A percentile compares a stretch with the other conserved stretches of the same genome.
Conservation (phyloP, 148 eudicot genomes). For the Mesembryanthemum crystallinum region DNA sequence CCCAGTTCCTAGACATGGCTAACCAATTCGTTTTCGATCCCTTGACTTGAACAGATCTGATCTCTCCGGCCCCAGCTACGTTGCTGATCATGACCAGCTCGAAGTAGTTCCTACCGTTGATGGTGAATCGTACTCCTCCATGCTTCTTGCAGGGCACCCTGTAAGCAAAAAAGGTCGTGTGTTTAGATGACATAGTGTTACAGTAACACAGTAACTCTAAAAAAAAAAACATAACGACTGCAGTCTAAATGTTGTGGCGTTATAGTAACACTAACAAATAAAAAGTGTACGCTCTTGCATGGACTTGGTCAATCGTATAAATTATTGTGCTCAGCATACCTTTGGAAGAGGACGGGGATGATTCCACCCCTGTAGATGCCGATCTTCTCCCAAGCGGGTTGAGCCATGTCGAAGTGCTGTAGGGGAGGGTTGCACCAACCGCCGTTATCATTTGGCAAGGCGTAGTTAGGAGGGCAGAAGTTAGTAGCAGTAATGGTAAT, state of each 20-base stretch:
- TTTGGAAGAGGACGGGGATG: slow-evolving; percentile 70
- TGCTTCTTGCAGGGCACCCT: slow-evolving; percentile 79
- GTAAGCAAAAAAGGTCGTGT: not conserved
- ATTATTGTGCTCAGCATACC: slow-evolving; percentile 32
- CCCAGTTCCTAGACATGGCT: slow-evolving; percentile 88
- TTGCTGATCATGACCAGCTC: slow-evolving; percentile 73
- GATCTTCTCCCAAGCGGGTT: slow-evolving; percentile 95
- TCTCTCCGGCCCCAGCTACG: slow-evolving; percentile 73
- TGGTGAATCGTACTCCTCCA: slow-evolving; percentile 82
- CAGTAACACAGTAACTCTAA: too few relatives aligned
- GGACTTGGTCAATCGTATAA: too few relatives aligned
- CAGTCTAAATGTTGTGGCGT: too few relatives aligned
- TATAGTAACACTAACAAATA: too few relatives aligned
- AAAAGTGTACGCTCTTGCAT: too few relatives aligned
- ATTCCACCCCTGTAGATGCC: slow-evolving; percentile 83
- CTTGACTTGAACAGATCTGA: slow-evolving; percentile 58
- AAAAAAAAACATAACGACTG: too few relatives aligned
- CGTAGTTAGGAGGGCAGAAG: slow-evolving; percentile 88
- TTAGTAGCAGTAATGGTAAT: slow-evolving; percentile 81
- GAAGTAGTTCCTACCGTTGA: slow-evolving; percentile 79
- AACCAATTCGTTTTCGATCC: slow-evolving; percentile 69
- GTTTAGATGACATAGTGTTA: too few relatives aligned
- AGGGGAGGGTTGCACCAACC: slow-evolving; percentile 99
- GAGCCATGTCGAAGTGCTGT: slow-evolving; percentile 94
- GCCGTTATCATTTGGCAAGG: slow-evolving; percentile 54